A percentile compares a stretch with the other conserved stretches of the same genome.
These are phyloP conservation scores for Fusarium heterosporum DNA, from an alignment of 2,329 filamentous ascomycete species.

Conservation along the genomic window DNA sequence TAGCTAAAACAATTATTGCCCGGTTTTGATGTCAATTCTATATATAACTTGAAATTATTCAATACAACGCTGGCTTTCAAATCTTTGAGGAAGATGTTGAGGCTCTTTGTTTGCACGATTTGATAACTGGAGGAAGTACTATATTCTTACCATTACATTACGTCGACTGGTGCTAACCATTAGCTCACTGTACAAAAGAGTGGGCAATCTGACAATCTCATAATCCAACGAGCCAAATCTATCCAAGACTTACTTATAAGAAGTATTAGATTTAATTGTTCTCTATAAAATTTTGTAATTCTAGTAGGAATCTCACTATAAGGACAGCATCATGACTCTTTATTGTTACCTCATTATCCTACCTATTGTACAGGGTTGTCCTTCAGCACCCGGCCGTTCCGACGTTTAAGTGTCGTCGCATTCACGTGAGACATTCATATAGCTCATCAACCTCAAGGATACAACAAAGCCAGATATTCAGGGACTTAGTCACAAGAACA, in stretches of 20 bases:
- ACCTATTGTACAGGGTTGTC: background rate
- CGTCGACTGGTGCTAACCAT: background rate
- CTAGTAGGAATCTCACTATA: background rate
- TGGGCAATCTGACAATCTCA: no score
- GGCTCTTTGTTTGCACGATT: background rate
- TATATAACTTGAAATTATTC: background rate
- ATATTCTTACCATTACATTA: background rate
- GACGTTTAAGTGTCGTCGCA: background rate
- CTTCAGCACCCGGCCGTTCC: conserved; percentile 19
- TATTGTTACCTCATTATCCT: no score
- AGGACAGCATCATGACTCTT: no score
- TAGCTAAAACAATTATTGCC: background rate
- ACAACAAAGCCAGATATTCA: background rate
- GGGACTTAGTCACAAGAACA: background rate
- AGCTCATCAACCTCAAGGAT: background rate
- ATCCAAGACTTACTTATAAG: no score
- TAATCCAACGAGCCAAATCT: no score
- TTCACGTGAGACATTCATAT: conserved; percentile 1
- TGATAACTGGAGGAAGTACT: background rate
- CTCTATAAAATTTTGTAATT: background rate
- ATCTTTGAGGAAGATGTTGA: background rate
- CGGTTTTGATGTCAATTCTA: background rate
- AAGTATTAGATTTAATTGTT: no score
- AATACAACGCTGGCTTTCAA: background rate
- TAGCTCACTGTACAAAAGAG: no score